Evolutionary conservation across 2,329 filamentous ascomycete species (phyloP).

Genomic region (Phoma sp.): DNA sequence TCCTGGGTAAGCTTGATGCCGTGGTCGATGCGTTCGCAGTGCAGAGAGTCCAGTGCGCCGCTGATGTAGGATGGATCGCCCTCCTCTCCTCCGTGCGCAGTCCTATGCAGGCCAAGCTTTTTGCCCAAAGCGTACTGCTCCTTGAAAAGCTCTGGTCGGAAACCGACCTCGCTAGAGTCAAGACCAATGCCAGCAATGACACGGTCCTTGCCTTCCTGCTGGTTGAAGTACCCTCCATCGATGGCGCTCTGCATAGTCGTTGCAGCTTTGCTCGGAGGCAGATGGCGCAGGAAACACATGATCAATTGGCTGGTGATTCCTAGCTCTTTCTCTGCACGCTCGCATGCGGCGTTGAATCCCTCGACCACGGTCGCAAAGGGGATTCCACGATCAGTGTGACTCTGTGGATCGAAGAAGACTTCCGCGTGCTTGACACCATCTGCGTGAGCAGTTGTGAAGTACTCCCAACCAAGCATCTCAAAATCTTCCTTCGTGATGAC

Average conservation of each 20-base stretch:
- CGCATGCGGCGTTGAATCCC: constrained; percentile 67
- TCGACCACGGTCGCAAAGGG: constrained; percentile 66
- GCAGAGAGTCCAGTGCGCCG: constrained; percentile 66
- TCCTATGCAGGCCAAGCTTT: constrained; percentile 63
- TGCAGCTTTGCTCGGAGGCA: constrained; percentile 61
- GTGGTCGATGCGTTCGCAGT: constrained; percentile 74
- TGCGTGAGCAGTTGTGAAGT: constrained; percentile 68
- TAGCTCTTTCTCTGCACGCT: constrained; percentile 66
- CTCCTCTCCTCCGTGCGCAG: constrained; percentile 79
- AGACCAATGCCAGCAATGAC: constrained; percentile 69
- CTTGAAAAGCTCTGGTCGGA: constrained; percentile 61
- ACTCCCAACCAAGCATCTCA: constrained; percentile 72
- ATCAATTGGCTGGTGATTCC: constrained; percentile 70
- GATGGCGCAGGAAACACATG: constrained; percentile 74
- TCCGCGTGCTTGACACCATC: constrained; percentile 76
- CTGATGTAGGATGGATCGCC: constrained; percentile 70
- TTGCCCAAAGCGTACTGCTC: constrained; percentile 65
- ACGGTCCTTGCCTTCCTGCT: constrained; percentile 53
- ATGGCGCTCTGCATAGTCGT: constrained; percentile 54
- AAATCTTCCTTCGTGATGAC: constrained; percentile 71
- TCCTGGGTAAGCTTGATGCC: constrained; percentile 71
- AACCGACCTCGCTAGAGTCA: constrained; percentile 63
- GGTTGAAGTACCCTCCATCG: constrained; percentile 49
- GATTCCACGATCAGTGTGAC: constrained; percentile 69
- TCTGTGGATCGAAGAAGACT: constrained; percentile 82